These are phyloP conservation scores for Anacardium occidentale DNA, from an alignment of 345 rosid species.

Conservation along the genomic window DNA sequence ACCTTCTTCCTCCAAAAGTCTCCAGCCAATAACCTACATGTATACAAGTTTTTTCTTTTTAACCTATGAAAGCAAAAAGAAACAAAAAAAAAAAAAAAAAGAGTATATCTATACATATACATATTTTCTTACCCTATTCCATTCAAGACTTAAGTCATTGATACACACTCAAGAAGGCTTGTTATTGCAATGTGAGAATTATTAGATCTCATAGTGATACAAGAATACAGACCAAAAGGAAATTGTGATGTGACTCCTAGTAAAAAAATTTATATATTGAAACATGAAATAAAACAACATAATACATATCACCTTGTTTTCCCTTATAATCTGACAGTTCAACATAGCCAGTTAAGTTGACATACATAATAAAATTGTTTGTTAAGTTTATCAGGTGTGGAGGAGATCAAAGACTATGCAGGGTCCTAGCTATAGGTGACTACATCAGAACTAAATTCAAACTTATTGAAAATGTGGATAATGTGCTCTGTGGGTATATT, in stretches of 20 bases:
- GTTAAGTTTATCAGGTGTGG: not conserved
- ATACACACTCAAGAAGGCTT: not conserved
- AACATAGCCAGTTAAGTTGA: not conserved
- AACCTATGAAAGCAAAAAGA: not conserved
- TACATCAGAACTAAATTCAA: not conserved
- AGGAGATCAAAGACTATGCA: not conserved
- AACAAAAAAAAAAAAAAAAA: too few relatives aligned
- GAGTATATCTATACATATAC: too few relatives aligned
- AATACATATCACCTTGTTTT: not conserved
- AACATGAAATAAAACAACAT: not conserved
- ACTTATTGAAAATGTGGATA: not conserved
- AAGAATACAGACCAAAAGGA: not conserved
- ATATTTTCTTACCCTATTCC: not conserved
- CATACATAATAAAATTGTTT: not conserved
- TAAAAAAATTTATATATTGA: not conserved
- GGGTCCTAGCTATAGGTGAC: not conserved
- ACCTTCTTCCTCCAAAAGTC: slow-evolving; percentile 66
- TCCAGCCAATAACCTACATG: slow-evolving; percentile 86
- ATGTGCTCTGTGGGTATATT: not conserved
- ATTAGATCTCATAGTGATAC: not conserved
- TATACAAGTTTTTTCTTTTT: not conserved
- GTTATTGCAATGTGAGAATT: not conserved
- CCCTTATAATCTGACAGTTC: not conserved
- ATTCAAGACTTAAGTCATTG: not conserved
- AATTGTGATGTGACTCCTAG: not conserved